Evolutionary conservation across 2,329 filamentous ascomycete species (phyloP).

Genomic region (Teratosphaeria zuluensis): DNA sequence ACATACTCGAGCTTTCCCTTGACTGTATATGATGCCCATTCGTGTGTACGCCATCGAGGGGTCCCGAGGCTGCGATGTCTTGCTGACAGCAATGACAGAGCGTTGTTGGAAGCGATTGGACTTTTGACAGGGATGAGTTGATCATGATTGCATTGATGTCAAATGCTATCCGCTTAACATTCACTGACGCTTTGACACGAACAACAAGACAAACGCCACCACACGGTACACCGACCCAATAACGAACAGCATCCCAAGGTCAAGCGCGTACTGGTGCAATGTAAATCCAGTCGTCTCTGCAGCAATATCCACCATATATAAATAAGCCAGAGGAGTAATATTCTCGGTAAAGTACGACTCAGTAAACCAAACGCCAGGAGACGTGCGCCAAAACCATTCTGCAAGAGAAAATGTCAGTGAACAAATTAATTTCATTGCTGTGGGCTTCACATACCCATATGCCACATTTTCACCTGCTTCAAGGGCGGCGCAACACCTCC

Average conservation of each 20-base stretch:
- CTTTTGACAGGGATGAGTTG: too few relatives aligned
- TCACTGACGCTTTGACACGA: neutral
- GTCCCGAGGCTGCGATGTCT: neutral
- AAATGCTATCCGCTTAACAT: neutral
- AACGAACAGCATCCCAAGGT: conserved; percentile 25
- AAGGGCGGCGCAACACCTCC: conserved; percentile 46
- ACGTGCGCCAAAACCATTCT: conserved; percentile 43
- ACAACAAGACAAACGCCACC: conserved; percentile 16
- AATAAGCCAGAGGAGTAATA: conserved; percentile 38
- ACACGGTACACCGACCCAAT: conserved; percentile 20
- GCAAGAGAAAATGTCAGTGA: neutral
- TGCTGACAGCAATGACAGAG: neutral
- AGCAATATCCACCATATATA: conserved; percentile 44
- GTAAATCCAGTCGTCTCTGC: conserved; percentile 36
- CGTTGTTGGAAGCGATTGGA: too few relatives aligned
- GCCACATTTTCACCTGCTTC: conserved; percentile 40
- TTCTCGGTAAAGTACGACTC: conserved; percentile 48
- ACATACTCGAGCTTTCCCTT: too few relatives aligned
- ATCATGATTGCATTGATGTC: neutral
- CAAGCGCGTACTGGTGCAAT: conserved; percentile 36
- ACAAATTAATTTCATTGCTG: conserved; percentile 12
- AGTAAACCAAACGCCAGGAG: conserved; percentile 47
- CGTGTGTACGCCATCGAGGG: too few relatives aligned
- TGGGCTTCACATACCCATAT: conserved; percentile 28
- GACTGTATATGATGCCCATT: too few relatives aligned